phyloP scores from a whole-genome alignment of 495 filamentous ascomycete species.

The Penicillium goetzii region DNA sequence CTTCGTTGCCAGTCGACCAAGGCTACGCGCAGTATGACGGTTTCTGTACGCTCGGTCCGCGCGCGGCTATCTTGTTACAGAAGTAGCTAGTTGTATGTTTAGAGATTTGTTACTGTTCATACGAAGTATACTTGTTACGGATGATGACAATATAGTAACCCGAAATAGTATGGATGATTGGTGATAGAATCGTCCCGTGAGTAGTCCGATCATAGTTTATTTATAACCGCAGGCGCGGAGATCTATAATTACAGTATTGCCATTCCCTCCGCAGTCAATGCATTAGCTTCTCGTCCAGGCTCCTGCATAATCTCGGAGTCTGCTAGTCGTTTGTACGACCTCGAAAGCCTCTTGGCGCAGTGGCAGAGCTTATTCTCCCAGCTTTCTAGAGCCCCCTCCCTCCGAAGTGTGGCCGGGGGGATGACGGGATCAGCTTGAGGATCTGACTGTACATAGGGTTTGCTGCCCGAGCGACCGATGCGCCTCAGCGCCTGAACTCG shows the following conservation, averaged over 20 bases:
- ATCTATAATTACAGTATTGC: background rate
- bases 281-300: background rate
- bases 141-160: no score
- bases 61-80: background rate
- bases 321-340: slow-evolving; percentile 13
- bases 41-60: background rate
- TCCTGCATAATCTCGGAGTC: slow-evolving; percentile 12
- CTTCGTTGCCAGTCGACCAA: background rate
- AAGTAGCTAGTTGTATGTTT: background rate
- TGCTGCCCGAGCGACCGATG: slow-evolving; percentile 21
- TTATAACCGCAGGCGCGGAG: background rate
- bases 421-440: background rate
- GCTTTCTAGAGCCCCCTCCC: background rate
- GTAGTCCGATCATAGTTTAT: background rate
- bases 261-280: background rate
- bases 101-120: background rate
- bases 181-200: background rate
- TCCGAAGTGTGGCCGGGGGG: background rate
- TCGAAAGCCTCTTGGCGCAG: slow-evolving; percentile 13
- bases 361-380: slow-evolving; percentile 1
- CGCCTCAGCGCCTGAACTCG: slow-evolving; percentile 4
- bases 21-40: slow-evolving; percentile 15
- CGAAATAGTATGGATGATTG: background rate
- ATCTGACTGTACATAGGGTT: slow-evolving; percentile 6
- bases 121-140: no score